phyloP scores from a whole-genome alignment of 768 basidiomycete species.

The Boletus coccyginus region DNA sequence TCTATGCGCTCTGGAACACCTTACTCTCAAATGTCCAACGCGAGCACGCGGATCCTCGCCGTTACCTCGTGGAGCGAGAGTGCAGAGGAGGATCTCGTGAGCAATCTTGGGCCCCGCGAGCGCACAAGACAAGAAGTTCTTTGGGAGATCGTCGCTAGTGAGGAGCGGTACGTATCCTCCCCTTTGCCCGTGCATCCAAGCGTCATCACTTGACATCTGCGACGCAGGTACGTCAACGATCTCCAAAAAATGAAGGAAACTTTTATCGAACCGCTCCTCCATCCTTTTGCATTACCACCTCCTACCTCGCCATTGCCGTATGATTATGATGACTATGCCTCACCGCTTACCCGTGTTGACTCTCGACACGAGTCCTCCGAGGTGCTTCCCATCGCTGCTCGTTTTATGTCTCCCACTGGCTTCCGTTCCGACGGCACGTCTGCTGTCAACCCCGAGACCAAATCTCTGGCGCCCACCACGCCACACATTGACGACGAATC shows the following conservation, averaged over 20 bases:
- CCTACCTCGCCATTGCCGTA: conserved; percentile 50
- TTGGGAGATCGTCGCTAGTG: conserved; percentile 95
- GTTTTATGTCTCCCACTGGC: conserved; percentile 74
- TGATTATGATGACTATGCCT: conserved; percentile 64
- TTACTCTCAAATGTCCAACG: conserved; percentile 73
- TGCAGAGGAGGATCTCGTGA: conserved; percentile 91
- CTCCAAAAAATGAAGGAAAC: conserved; percentile 90
- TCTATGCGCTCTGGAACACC: conserved; percentile 81
- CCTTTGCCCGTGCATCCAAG: conserved; percentile 9
- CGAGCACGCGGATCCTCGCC: conserved; percentile 70
- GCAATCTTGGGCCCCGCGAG: conserved; percentile 90
- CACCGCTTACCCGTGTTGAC: conserved; percentile 43
- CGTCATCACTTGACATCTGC: conserved; percentile 11
- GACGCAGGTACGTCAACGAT: conserved; percentile 83
- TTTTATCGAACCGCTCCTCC: conserved; percentile 86
- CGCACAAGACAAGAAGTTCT: conserved; percentile 94
- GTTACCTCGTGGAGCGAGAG: conserved; percentile 90
- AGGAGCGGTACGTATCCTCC: conserved; percentile 68
- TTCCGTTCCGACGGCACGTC: conserved; percentile 48
- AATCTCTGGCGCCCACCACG: conserved; percentile 44
- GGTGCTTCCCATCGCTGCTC: conserved; percentile 81
- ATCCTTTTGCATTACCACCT: conserved; percentile 58
- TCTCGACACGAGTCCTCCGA: conserved; percentile 72
- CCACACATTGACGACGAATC: conserved; percentile 75
- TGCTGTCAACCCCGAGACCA: conserved; percentile 40